Base-by-base conservation (phyloP, 2,329 filamentous ascomycete genomes). In the Aspergillaceae sp. region DNA sequence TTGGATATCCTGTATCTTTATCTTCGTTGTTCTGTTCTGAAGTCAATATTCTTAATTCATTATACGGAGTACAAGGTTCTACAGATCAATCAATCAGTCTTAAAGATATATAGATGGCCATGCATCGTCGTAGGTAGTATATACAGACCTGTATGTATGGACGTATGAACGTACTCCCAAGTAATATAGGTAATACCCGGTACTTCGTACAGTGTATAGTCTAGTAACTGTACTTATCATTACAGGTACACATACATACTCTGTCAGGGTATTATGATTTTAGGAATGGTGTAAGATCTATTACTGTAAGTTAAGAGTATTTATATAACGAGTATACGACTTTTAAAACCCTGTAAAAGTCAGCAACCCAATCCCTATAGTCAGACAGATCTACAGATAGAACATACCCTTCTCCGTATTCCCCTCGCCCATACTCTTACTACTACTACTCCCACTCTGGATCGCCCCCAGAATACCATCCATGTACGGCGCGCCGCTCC, bases 351-450 rank as follows among this genome's bases (percentile, higher is more conserved):
- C 35, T 37, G n/a, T 4, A 26, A 37, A 37, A 37, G 35, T 37
- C 19, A 37, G 10, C 19, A 19, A 19, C 19, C 19, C 19, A 19
- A 19, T 19, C 19, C 19, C 19, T 19, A 19, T 19, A 19, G 2
- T 19, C 19, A 41, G 26, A 5, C n/a, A 30, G 28, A 5, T 30
- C 26, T 29, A 28, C 10, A 5, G 10, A 42, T 6, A 34, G 6
- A 30, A 57, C 59, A 51, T 42, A 70, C 68, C 65, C 41, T 68
- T 66, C 68, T 97, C 91, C 0, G 91, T 97, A 64, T 92, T 94
- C 1, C 91, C 91, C 41, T 91, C 86, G 1, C 91, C 91, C 91
- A 96, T 95, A 65, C 87, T 92, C 78, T 82, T 90, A 65, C 80
- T 94, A 45, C 86, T 83, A 47, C 84, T 89, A 70, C 86, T 94